Base-by-base conservation (phyloP, 176 grass and related monocot genomes). In the Tillandsia leiboldiana region DNA sequence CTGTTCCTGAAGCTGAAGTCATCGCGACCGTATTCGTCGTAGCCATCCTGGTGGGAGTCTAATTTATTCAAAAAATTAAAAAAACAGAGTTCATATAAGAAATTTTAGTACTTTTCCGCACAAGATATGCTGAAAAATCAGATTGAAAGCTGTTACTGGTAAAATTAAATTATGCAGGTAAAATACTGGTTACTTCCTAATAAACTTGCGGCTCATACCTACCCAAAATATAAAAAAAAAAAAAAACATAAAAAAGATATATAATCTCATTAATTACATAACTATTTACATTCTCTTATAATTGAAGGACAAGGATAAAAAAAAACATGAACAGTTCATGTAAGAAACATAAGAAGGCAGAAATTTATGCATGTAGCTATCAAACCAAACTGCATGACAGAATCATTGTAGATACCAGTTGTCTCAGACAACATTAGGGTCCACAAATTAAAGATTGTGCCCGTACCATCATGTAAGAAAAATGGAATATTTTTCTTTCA, bases 1-100 rank as follows among this genome's bases (percentile, higher is more conserved):
- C 73, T 91, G 73, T 80, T 91, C 85, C 73, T 23, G 79, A 87
- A 87, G 73, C 85, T 85, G 74, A 86, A 91, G 12, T 87, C 88
- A 24, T 83, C 83, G 18, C 78, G 80, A 10, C 81, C 50, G 26
- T 83, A 91, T 48, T 78, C 76, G 1, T 88, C 89, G 26, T 91
- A 91, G 8, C 70, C 82, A 53, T 87, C 75, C 1, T 67, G 70
- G 15, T 70, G 68, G 22, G 68, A 68, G 66, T 65, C 80, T 73
- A 29, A 63, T 15, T 76, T 15, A 77, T 18, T 3, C 15, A 74
- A 11, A 26, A 51, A 65, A 66, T 52, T 5, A 61, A 11, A 49
- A 26, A 26, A 5, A 63, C 14, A 10, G 2, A 49, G 64, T 42
- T 8, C 64, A 29, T 51, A 29, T 15, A 53, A 24, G 49, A 53